Percentiles rank a stretch among this genome's conserved stretches.
Conservation (phyloP, 1,284 basidiomycete genomes). For the Mycena citricolor region DNA sequence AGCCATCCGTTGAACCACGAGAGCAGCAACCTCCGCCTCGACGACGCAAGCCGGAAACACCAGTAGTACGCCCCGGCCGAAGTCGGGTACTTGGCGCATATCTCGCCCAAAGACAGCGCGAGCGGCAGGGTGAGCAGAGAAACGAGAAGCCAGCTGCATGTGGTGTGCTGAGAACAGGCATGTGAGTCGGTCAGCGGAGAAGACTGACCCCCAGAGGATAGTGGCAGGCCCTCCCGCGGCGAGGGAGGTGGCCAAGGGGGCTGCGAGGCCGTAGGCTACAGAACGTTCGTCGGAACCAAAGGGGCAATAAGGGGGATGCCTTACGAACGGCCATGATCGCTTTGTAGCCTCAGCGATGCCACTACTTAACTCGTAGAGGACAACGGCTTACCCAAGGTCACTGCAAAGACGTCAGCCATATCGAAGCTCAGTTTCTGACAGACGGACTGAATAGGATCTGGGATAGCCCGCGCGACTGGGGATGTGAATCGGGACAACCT, state of each 20-base stretch:
- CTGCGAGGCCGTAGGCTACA: constrained; percentile 49
- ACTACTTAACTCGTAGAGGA: not conserved
- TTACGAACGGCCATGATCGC: constrained; percentile 57
- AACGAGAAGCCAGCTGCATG: constrained; percentile 50
- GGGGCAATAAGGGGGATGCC: constrained; percentile 23
- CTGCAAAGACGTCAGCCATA: constrained; percentile 36
- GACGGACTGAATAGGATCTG: constrained; percentile 49
- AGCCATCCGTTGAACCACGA: constrained; percentile 63
- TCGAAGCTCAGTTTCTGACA: constrained; percentile 32
- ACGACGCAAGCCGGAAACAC: constrained; percentile 50
- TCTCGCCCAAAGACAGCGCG: constrained; percentile 53
- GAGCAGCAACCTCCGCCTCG: constrained; percentile 39
- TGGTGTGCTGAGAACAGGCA: not conserved
- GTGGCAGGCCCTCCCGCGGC: constrained; percentile 51
- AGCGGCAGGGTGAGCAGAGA: constrained; percentile 45
- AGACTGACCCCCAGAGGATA: constrained; percentile 51
- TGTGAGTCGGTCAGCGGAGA: not conserved
- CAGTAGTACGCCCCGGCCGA: constrained; percentile 61
- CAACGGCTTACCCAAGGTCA: constrained; percentile 44
- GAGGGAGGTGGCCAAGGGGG: constrained; percentile 54
- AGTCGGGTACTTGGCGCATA: constrained; percentile 56
- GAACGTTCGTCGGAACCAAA: not conserved
- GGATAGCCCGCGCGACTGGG: constrained; percentile 48
- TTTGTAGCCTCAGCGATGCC: constrained; percentile 23
- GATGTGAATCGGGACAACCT: no score